Base-by-base conservation (phyloP, 345 rosid species). In the Melastoma malabathricum region DNA sequence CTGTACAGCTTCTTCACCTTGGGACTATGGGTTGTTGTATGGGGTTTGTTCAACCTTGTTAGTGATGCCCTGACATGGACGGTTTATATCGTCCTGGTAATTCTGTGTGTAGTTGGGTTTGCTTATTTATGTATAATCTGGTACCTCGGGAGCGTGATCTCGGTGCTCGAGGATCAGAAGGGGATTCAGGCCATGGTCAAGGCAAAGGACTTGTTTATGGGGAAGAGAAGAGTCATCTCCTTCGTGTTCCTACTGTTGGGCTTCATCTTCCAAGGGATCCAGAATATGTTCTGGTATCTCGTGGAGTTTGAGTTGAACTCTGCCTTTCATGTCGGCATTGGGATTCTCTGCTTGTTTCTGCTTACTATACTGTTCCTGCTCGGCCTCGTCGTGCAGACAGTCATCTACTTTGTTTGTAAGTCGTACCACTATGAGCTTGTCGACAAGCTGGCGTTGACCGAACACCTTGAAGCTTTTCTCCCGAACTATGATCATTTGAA, bases 331-430 rank as follows among this genome's bases (percentile, higher is more conserved):
- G 43, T 68, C 2, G 46, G 38, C 3, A 41, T 52, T 15, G 79
- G 79, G n/a, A 18, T 71, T 10, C 3, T 65, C 10, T 72, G 74
- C 18, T 57, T 68, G 14, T 12, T 64, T 59, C 3, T 73, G 61
- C 23, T 64, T 22, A 23, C 55, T 20, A 43, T 14, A 29, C 55
- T 68, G 54, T 44, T 71, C 18, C 50, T 76, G 15, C 58, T 71
- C 12, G 66, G 68, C 4, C 65, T 66, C 6, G 79, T 76, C 2
- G 52, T 55, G 13, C 68, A 75, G 10, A 64, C 85, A 1, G 70
- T 79, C 4, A 43, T 71, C 16, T 80, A 80, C 61, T 74, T 76
- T 9, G 72, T 76, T 7, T 80, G 86, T 66, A 79, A 73, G 60
- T 73, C 82, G 0, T 68, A 68, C 27, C 82, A 79, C 70, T 73